phyloP scores from a whole-genome alignment of 345 rosid genomes.

The Sisymbrium altissimum region DNA sequence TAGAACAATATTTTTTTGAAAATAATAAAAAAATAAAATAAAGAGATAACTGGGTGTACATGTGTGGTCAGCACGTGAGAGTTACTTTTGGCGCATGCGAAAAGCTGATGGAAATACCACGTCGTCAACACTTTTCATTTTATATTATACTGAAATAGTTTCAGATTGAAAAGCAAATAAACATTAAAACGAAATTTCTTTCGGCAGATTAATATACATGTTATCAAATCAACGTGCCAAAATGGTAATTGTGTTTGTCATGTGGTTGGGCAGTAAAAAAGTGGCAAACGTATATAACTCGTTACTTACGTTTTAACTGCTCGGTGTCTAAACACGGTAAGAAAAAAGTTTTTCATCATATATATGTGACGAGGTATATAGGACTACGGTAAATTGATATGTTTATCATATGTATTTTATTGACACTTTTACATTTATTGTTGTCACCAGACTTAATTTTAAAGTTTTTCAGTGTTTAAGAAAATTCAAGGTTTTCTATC shows the following conservation, averaged over 20 bases:
- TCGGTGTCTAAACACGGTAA: neutral
- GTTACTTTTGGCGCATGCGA: constrained; percentile 44
- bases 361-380: neutral
- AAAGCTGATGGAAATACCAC: constrained; percentile 37
- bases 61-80: constrained; percentile 44
- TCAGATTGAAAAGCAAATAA: constrained; percentile 7
- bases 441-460: neutral
- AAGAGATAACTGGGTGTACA: constrained; percentile 33
- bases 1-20: neutral
- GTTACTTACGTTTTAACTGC: neutral
- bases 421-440: neutral
- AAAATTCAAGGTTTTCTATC: neutral
- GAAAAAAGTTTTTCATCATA: neutral
- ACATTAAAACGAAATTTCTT: neutral
- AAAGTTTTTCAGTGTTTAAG: neutral
- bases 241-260: neutral
- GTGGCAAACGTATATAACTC: neutral
- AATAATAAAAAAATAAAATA: neutral
- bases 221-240: neutral
- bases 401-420: neutral
- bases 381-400: neutral
- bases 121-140: constrained; percentile 32
- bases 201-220: neutral
- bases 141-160: constrained; percentile 7
- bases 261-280: neutral